These are phyloP conservation scores for Paradendryphiella salina DNA, from an alignment of 2,329 filamentous ascomycete genomes.

Conservation along the genomic window DNA sequence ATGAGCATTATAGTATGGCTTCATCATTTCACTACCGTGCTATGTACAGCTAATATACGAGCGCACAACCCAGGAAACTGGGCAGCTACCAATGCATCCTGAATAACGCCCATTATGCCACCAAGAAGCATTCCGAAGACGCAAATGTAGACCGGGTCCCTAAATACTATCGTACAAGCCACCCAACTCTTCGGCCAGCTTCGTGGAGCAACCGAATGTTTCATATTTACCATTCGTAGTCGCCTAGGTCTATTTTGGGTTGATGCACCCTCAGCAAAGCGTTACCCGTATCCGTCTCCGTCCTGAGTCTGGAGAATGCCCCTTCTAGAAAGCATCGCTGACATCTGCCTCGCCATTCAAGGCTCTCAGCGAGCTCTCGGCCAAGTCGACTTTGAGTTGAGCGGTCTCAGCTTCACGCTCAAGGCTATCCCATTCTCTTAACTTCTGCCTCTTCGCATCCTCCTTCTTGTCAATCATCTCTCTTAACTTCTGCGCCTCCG, in stretches of 20 bases:
- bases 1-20: background rate
- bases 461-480: slow-evolving; percentile 54
- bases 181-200: background rate
- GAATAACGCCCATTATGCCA: slow-evolving; percentile 18
- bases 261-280: slow-evolving; percentile 33
- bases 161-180: slow-evolving; percentile 13
- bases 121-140: slow-evolving; percentile 12
- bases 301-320: no score
- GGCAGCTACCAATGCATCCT: slow-evolving; percentile 4
- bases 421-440: slow-evolving; percentile 53
- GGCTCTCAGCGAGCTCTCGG: slow-evolving; percentile 51
- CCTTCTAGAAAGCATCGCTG: slow-evolving; percentile 48
- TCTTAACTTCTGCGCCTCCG: slow-evolving; percentile 52
- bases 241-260: background rate
- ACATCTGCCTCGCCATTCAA: slow-evolving; percentile 48
- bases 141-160: slow-evolving; percentile 1
- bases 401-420: slow-evolving; percentile 51
- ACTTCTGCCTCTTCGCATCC: slow-evolving; percentile 47
- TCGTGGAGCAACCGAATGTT: background rate
- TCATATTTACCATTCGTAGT: background rate
- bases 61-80: background rate
- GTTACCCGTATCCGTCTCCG: slow-evolving; percentile 44
- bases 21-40: background rate
- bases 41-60: background rate
- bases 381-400: slow-evolving; percentile 52